Base-by-base conservation (phyloP, 2,329 filamentous ascomycete genomes). In the Colletotrichum sansevieriae region DNA sequence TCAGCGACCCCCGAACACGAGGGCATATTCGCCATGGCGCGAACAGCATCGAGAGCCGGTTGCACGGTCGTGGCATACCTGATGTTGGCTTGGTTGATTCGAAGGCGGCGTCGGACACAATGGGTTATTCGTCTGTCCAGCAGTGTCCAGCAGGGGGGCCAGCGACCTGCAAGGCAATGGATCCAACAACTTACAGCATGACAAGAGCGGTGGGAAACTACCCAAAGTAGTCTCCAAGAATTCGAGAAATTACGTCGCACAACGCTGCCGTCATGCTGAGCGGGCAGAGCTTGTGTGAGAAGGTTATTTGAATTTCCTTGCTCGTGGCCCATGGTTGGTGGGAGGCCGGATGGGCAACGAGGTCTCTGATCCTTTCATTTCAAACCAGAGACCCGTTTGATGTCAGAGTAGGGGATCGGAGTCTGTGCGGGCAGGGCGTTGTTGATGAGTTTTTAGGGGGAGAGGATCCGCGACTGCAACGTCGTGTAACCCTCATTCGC, bases 361-460 rank as follows among this genome's bases (percentile, higher is more conserved):
- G 22, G 62, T 49, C 55, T 61, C 49, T 43, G 65, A 68, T 49
- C 65, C 65, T 68, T 68, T 68, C 65, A 68, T 68, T 68, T 68
- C 56, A 68, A 65, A 68, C 49, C 39, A 60, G 49, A 49, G 62
- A 51, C 62, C 62, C 62, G 55, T 65, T 68, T 60, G 55, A 68
- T 68, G 65, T 55, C 65, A 68, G 62, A 68, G 62, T 65, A 62
- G 62, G 62, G 61, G 65, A 65, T 68, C 62, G 55, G 62, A 41
- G 57, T 43, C 60, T 60, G 62, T 41, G 46, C 35, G 33, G 46
- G 18, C 65, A 65, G 54, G 65, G 46, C 47, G 22, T 46, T 43
- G 54, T 47, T 49, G 58, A 57, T 51, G 39, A 59, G 54, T 57
- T 20, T 44, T 54, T 62, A n/a, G 55, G 47, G 61, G 37, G 65